phyloP scores from a whole-genome alignment of 805 yeast genomes.

The Ogataea corticis region DNA sequence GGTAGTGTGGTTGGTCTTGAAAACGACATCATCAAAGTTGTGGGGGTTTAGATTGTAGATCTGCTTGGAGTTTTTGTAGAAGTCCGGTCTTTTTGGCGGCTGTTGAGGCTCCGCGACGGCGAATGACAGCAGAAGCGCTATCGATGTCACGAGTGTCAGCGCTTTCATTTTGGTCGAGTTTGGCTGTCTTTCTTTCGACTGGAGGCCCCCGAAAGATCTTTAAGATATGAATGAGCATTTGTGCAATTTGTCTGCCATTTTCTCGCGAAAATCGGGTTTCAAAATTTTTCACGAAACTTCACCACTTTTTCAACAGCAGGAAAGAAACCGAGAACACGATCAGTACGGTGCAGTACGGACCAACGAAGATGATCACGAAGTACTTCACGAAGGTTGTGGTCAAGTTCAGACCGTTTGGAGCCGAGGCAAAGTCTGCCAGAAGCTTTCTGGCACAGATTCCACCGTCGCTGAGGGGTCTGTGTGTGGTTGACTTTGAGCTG shows the following conservation, averaged over 20 bases:
- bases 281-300: not conserved
- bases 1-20: conserved; percentile 72
- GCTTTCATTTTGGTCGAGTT: not conserved
- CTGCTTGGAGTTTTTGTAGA: conserved; percentile 26
- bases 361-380: conserved; percentile 76
- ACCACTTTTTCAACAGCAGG: conserved; percentile 1
- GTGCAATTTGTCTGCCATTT: not conserved
- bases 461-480: conserved; percentile 60
- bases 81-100: conserved; percentile 9
- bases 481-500: conserved; percentile 66
- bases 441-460: conserved; percentile 79
- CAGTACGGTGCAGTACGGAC: not conserved
- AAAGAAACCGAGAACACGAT: conserved; percentile 6
- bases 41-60: conserved; percentile 29
- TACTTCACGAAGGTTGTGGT: conserved; percentile 78
- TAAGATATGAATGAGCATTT: no score
- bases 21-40: conserved; percentile 66
- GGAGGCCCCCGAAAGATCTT: no score
- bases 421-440: conserved; percentile 78
- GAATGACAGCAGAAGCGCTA: not conserved
- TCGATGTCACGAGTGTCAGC: not conserved
- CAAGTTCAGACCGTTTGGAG: conserved; percentile 73
- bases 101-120: not conserved
- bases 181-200: no score
- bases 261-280: not conserved